phyloP scores from a whole-genome alignment of 352 stramenopile genomes.

The Phytophthora ramorum region DNA sequence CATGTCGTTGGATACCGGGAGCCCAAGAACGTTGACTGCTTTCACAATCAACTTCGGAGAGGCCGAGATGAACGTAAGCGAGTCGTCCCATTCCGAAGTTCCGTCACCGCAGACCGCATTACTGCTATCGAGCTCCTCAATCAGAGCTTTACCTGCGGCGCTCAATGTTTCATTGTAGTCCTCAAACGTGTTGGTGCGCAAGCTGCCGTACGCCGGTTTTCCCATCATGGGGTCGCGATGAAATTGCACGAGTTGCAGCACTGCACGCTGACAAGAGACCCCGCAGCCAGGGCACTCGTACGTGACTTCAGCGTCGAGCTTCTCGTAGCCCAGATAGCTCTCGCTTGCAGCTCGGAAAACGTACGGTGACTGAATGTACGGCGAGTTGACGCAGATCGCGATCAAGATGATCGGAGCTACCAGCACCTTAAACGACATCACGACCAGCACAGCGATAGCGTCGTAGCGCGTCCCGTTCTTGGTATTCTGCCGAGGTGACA shows the following conservation, averaged over 20 bases:
- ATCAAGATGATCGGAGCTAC: conserved; percentile 43
- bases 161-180: conserved; percentile 36
- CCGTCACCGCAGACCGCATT: conserved; percentile 33
- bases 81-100: conserved; percentile 33
- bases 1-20: conserved; percentile 36
- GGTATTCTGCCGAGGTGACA: conserved; percentile 23
- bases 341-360: conserved; percentile 41
- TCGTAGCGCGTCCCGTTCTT: conserved; percentile 32
- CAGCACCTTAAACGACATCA: conserved; percentile 50
- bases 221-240: conserved; percentile 38
- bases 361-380: conserved; percentile 44
- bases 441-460: conserved; percentile 38
- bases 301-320: conserved; percentile 31
- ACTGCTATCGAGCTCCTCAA: conserved; percentile 21
- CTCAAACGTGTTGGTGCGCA: conserved; percentile 40
- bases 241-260: conserved; percentile 42
- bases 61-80: conserved; percentile 38
- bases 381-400: conserved; percentile 40
- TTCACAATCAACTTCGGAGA: conserved; percentile 35
- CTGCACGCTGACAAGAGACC: conserved; percentile 30
- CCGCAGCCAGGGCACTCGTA: conserved; percentile 35
- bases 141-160: conserved; percentile 15
- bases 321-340: conserved; percentile 39
- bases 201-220: conserved; percentile 36
- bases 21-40: conserved; percentile 19